Conservation (phyloP, 208 protist genomes). For the Phytomonas serpens region DNA sequence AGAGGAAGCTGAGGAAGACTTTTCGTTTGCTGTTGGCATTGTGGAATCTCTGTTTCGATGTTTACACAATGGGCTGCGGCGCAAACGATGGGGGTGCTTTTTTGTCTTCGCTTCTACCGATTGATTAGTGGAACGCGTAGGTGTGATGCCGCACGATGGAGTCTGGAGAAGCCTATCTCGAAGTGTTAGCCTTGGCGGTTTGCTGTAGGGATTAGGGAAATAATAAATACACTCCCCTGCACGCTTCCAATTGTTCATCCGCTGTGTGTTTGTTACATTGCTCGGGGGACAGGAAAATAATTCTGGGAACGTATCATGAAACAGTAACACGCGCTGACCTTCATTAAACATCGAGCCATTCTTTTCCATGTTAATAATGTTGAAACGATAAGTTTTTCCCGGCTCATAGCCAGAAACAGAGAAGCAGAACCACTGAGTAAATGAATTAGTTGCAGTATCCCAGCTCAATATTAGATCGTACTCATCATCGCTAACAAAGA, state of each 20-base stretch:
- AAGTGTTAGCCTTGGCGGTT: constrained; percentile 27
- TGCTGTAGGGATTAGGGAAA: constrained; percentile 65
- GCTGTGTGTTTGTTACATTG: neutral
- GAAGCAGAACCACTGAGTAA: constrained; percentile 98
- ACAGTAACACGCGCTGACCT: constrained; percentile 89
- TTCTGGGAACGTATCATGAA: constrained; percentile 44
- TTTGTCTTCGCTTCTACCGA: neutral
- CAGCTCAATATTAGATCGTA: constrained; percentile 92
- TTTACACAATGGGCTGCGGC: constrained; percentile 9
- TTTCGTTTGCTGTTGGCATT: neutral
- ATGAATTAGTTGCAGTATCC: constrained; percentile 92
- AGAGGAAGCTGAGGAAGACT: neutral
- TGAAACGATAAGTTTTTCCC: constrained; percentile 89
- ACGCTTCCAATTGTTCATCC: constrained; percentile 30
- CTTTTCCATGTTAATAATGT: constrained; percentile 97
- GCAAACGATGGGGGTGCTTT: constrained; percentile 1
- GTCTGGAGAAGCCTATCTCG: neutral
- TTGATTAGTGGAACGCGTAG: neutral
- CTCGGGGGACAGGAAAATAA: neutral
- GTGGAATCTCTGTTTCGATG: neutral
- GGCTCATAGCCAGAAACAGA: constrained; percentile 46
- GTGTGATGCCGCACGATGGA: neutral
- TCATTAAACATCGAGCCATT: constrained; percentile 91
- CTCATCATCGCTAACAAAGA: constrained; percentile 79
- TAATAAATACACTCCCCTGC: constrained; percentile 76